Conservation (phyloP, 2,329 filamentous ascomycete genomes). For the Fusarium albosuccineum region DNA sequence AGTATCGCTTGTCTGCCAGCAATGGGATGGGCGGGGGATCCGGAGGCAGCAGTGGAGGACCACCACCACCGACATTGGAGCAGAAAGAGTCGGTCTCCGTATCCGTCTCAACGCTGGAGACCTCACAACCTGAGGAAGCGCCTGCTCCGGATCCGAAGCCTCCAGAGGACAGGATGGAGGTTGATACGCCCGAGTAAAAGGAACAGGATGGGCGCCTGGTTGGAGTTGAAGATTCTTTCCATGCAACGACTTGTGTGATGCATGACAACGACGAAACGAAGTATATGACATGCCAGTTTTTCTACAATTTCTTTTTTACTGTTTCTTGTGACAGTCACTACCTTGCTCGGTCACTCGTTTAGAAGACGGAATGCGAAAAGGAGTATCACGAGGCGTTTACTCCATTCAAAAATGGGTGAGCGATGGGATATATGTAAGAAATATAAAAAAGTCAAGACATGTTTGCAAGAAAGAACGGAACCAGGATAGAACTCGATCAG, state of each 20-base stretch:
- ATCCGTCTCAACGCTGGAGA: slow-evolving; percentile 30
- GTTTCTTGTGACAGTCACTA: slow-evolving; percentile 39
- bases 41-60: slow-evolving; percentile 29
- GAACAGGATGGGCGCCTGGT: slow-evolving; percentile 12
- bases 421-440: slow-evolving; percentile 20
- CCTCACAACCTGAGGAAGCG: slow-evolving; percentile 43
- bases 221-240: slow-evolving; percentile 30
- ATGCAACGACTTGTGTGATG: slow-evolving; percentile 37
- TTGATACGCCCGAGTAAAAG: slow-evolving; percentile 41
- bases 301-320: slow-evolving; percentile 35
- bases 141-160: slow-evolving; percentile 41
- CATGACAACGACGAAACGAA: slow-evolving; percentile 45
- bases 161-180: slow-evolving; percentile 46
- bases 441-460: slow-evolving; percentile 22
- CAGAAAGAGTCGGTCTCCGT: slow-evolving; percentile 45
- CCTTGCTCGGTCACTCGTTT: slow-evolving; percentile 41
- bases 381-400: slow-evolving; percentile 32
- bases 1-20: slow-evolving; percentile 63
- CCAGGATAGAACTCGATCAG: background rate
- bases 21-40: slow-evolving; percentile 44
- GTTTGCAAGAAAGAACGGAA: slow-evolving; percentile 9
- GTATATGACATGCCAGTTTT: slow-evolving; percentile 44
- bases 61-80: slow-evolving; percentile 31
- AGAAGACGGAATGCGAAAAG: slow-evolving; percentile 17
- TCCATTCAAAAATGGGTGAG: slow-evolving; percentile 23